phyloP scores from a whole-genome alignment of 2,329 filamentous ascomycete species.

The Aspergillus awamori region DNA sequence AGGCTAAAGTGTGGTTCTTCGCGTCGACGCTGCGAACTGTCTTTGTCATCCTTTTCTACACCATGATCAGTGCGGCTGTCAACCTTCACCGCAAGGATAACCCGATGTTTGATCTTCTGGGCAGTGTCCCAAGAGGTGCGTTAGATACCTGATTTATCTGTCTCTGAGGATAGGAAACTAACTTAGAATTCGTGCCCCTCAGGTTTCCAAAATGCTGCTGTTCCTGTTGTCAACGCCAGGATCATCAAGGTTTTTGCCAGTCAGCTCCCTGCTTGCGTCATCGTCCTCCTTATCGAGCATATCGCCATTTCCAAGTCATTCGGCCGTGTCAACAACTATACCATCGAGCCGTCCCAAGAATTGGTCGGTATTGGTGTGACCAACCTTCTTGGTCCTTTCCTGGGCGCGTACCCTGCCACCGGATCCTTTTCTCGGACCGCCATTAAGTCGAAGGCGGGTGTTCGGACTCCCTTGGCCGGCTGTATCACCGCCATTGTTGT shows the following conservation, averaged over 20 bases:
- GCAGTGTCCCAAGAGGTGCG: slow-evolving; percentile 73
- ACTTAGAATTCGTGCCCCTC: not conserved
- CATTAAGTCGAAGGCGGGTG: slow-evolving; percentile 95
- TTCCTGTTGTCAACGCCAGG: slow-evolving; percentile 66
- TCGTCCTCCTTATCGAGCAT: slow-evolving; percentile 95
- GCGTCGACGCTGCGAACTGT: slow-evolving; percentile 85
- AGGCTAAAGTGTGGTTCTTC: slow-evolving; percentile 82
- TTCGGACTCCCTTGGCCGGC: slow-evolving; percentile 86
- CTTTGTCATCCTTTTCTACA: slow-evolving; percentile 90
- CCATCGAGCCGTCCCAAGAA: slow-evolving; percentile 93
- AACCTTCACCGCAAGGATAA: slow-evolving; percentile 69
- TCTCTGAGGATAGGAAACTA: not conserved
- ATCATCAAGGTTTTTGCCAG: slow-evolving; percentile 70
- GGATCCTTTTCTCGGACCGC: slow-evolving; percentile 96
- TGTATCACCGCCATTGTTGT: slow-evolving; percentile 85
- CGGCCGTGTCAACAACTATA: slow-evolving; percentile 93
- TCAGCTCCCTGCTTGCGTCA: slow-evolving; percentile 81
- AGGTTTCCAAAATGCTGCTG: slow-evolving; percentile 79
- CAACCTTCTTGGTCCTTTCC: slow-evolving; percentile 87
- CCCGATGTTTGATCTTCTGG: slow-evolving; percentile 74
- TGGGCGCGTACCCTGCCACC: slow-evolving; percentile 89
- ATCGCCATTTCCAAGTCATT: slow-evolving; percentile 98
- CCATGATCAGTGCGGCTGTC: slow-evolving; percentile 82
- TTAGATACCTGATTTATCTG: not conserved
- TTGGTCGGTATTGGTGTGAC: slow-evolving; percentile 90